Evolutionary conservation across 2,329 filamentous ascomycete genomes (phyloP).

Genomic region (Exophiala aquamarina): DNA sequence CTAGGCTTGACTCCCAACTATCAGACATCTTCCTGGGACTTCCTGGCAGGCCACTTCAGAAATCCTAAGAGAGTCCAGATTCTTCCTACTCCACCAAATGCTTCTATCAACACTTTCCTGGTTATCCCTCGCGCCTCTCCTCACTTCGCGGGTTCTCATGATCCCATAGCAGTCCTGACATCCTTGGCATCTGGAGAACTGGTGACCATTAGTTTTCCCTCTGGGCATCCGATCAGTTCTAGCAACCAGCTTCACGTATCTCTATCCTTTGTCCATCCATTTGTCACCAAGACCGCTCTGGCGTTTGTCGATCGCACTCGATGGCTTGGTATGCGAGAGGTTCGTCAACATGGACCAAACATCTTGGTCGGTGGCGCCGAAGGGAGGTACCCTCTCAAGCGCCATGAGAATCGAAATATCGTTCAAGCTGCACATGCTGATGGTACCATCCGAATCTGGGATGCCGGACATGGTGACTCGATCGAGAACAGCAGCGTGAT

Average conservation of each 20-base stretch:
- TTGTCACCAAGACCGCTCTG: conserved; percentile 72
- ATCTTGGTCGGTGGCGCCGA: conserved; percentile 79
- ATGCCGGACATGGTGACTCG: conserved; percentile 86
- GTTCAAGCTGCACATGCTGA: conserved; percentile 87
- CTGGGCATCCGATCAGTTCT: conserved; percentile 83
- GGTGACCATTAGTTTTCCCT: conserved; percentile 87
- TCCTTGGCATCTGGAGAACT: conserved; percentile 84
- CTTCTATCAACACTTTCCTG: conserved; percentile 76
- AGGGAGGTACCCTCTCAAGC: conserved; percentile 66
- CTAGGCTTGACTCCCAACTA: conserved; percentile 87
- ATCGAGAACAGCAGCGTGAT: conserved; percentile 81
- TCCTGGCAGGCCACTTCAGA: conserved; percentile 74
- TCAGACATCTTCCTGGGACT: conserved; percentile 85
- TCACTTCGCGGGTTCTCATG: conserved; percentile 82
- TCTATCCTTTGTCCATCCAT: conserved; percentile 85
- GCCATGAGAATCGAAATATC: conserved; percentile 80
- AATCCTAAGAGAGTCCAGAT: conserved; percentile 70
- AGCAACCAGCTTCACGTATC: conserved; percentile 91
- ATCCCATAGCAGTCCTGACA: conserved; percentile 81
- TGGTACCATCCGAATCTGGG: conserved; percentile 89
- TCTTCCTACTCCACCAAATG: conserved; percentile 73
- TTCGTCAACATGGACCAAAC: conserved; percentile 72
- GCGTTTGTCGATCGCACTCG: conserved; percentile 72
- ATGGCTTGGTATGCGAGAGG: conserved; percentile 92
- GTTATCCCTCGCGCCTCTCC: conserved; percentile 80